Percentiles rank a stretch among this genome's conserved stretches.
phyloP scores from a whole-genome alignment of 2,329 filamentous ascomycete genomes.

The Podosphaera leucotricha region DNA sequence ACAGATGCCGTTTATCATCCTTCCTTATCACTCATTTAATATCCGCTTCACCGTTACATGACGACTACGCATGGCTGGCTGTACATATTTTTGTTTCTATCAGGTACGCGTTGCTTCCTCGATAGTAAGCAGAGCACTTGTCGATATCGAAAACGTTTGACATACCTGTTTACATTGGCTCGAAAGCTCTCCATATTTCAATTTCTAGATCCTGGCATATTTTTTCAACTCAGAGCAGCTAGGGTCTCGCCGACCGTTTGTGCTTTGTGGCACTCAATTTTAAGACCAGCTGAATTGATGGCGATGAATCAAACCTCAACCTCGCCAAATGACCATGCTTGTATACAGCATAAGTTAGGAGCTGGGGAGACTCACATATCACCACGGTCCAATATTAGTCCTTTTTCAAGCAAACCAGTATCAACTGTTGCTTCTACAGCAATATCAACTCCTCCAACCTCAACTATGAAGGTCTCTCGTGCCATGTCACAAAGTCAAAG shows the following conservation, averaged over 20 bases:
- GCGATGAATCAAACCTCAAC: constrained; percentile 9
- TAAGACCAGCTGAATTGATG: constrained; percentile 5
- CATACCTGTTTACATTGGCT: constrained; percentile 8
- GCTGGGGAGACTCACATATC: constrained; percentile 5
- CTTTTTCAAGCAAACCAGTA: constrained; percentile 8
- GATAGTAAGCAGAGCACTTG: constrained; percentile 7
- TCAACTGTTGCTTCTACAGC: constrained; percentile 10
- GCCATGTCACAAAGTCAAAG: constrained; percentile 11
- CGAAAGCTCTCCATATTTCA: constrained; percentile 8
- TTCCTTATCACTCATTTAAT: not conserved
- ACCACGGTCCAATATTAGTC: constrained; percentile 7
- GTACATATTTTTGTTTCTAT: constrained; percentile 7
- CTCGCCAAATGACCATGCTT: constrained; percentile 12
- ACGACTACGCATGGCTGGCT: constrained; percentile 5
- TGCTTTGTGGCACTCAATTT: not conserved
- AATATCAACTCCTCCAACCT: constrained; percentile 9
- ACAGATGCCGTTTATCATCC: not conserved
- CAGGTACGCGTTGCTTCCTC: constrained; percentile 9
- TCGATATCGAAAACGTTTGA: constrained; percentile 5
- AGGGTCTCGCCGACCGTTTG: constrained; percentile 8
- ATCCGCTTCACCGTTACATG: constrained; percentile 3
- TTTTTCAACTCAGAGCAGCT: constrained; percentile 5
- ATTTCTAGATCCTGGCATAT: constrained; percentile 6
- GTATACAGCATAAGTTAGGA: constrained; percentile 14
- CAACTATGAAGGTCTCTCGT: constrained; percentile 8